Evolutionary conservation across 2,329 filamentous ascomycete species (phyloP), one percentile per base, ranked within the genome.

Genomic region (Fusarium sarcochroum): DNA sequence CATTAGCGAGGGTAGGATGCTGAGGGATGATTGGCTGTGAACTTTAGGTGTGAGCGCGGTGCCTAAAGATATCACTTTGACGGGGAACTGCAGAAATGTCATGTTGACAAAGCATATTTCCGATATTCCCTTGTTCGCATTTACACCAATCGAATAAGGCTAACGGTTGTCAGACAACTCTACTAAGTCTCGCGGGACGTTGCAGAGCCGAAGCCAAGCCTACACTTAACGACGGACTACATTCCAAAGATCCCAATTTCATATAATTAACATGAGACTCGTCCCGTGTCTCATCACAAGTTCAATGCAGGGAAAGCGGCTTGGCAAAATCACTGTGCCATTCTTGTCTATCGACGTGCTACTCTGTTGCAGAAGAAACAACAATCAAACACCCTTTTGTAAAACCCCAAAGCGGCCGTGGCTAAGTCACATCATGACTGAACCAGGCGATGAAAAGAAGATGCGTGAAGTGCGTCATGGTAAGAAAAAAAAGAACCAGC

Each of bases 361-460:
- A 54, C 63, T 66, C 53, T 58, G 38, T 48, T 30, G 49, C 32
- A 51, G 58, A 69, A 53, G 47, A 66, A 45, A 53, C 45, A 58
- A 51, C 49, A 57, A 64, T 55, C 57, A 69, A 72, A 70, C 64
- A 50, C 68, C 70, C 41, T 56, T 66, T 47, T 53, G 58, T 59
- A 57, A 56, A 71, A 68, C 68, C 60, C 60, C 58, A 73, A 72
- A 56, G 52, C 60, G 51, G 65, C 58, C 57, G 10, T 58, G 63
- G 21, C 32, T 42, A 47, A 53, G 30, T 55, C 50, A 32, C 21
- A 18, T 37, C 47, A 25, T 45, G 48, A 47, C 25, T 40, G 40
- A 42, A 37, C 47, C 64, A 61, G 55, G 70, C 55, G 62, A 70
- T 52, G 72, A 74, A 74, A 48, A 58, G 70, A 74, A 74, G 47